A percentile compares a stretch with the other conserved stretches of the same genome.
phyloP scores from a whole-genome alignment of 1,284 basidiomycete species.

The Fomitopsis schrenkii region DNA sequence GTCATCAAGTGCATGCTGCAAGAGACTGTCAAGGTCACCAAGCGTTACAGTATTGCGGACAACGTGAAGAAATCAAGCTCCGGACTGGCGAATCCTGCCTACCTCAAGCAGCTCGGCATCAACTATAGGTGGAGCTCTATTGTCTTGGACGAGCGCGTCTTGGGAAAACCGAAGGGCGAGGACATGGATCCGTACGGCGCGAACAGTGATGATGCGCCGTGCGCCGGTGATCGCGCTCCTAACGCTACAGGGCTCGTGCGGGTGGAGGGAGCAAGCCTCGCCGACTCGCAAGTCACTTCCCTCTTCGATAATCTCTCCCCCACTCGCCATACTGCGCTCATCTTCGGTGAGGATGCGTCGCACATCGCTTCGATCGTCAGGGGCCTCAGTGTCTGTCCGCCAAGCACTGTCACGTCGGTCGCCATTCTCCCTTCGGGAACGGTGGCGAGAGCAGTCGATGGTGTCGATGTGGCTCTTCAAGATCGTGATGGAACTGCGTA shows the following conservation, averaged over 20 bases:
- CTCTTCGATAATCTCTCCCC: slow-evolving; percentile 24
- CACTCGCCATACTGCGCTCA: background rate
- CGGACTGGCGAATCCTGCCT: slow-evolving; percentile 4
- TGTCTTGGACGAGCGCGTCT: slow-evolving; percentile 32
- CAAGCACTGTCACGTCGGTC: slow-evolving; percentile 6
- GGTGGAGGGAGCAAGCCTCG: background rate
- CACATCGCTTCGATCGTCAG: slow-evolving; percentile 15
- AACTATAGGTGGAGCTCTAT: slow-evolving; percentile 44
- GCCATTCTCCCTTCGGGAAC: slow-evolving; percentile 19
- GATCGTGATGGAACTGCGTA: slow-evolving; percentile 19
- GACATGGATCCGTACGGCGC: slow-evolving; percentile 16
- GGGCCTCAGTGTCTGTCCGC: slow-evolving; percentile 17
- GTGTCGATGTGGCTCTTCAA: slow-evolving; percentile 6
- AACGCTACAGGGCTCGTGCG: slow-evolving; percentile 33
- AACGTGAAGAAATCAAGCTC: background rate
- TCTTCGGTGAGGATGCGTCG: too few species aligned
- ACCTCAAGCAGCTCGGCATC: slow-evolving; percentile 37
- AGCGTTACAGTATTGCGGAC: background rate
- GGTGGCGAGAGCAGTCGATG: slow-evolving; percentile 12
- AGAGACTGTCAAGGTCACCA: slow-evolving; percentile 9
- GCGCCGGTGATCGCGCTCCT: slow-evolving; percentile 45
- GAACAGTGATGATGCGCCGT: slow-evolving; percentile 19
- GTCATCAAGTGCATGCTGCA: slow-evolving; percentile 24
- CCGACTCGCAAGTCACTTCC: slow-evolving; percentile 8
- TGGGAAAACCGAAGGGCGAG: slow-evolving; percentile 8